Percentiles rank a stretch among this genome's conserved stretches.
Evolutionary conservation across 2,329 filamentous ascomycete genomes (phyloP).

Genomic region (Chalaropsis thielavioides): DNA sequence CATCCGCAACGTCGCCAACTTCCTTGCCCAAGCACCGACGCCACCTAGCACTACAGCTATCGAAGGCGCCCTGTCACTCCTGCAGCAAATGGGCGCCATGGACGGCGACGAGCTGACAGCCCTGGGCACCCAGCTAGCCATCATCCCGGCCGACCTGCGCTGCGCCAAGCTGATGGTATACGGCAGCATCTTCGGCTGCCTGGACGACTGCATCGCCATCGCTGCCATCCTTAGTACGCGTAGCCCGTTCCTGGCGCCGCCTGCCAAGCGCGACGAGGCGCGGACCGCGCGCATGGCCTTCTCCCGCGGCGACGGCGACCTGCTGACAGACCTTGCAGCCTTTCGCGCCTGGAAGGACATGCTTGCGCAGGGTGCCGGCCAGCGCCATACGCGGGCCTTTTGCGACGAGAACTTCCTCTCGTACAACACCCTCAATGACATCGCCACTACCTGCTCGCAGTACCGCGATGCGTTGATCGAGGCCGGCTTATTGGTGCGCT

Average conservation of each 20-base stretch:
- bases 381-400: slow-evolving; percentile 55
- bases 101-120: slow-evolving; percentile 78
- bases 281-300: slow-evolving; percentile 64
- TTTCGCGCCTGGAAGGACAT: slow-evolving; percentile 70
- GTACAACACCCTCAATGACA: slow-evolving; percentile 71
- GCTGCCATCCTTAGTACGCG: slow-evolving; percentile 82
- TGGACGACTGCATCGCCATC: slow-evolving; percentile 77
- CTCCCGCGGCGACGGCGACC: slow-evolving; percentile 64
- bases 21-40: slow-evolving; percentile 75
- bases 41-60: slow-evolving; percentile 77
- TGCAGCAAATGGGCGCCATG: slow-evolving; percentile 76
- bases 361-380: slow-evolving; percentile 41
- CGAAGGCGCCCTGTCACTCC: slow-evolving; percentile 63
- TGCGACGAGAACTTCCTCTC: slow-evolving; percentile 79
- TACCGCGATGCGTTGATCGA: slow-evolving; percentile 77
- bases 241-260: slow-evolving; percentile 73
- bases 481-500: slow-evolving; percentile 54
- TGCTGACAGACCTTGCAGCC: slow-evolving; percentile 73
- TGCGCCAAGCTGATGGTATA: slow-evolving; percentile 94
- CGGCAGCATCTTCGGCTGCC: slow-evolving; percentile 81
- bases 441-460: slow-evolving; percentile 71
- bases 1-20: slow-evolving; percentile 62
- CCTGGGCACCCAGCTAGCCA: slow-evolving; percentile 80
- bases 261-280: slow-evolving; percentile 60
- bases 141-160: slow-evolving; percentile 85